Base-by-base conservation (phyloP, 768 basidiomycete genomes). In the Mycena galericulata region DNA sequence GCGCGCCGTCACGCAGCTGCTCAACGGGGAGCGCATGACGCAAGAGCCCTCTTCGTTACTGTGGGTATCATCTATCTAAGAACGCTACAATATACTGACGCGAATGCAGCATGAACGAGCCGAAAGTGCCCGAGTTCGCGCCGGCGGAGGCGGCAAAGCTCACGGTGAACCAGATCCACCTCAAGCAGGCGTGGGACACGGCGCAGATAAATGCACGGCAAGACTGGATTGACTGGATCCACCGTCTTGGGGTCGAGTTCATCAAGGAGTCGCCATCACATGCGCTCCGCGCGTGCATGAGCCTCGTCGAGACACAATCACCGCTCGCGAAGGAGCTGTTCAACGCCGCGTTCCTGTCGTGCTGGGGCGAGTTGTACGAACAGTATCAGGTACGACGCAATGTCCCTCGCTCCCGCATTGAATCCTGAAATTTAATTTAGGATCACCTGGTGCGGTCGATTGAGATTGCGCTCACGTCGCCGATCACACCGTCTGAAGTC, bases 211-310 rank as follows among this genome's bases (percentile, higher is more conserved):
- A 86, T 24, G 92, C 93, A 2, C 86, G 88, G 58, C 95, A 96
- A 54, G 97, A 99, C 70, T 99, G 98, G 98, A 81, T 87, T 24
- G 95, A 96, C 40, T 99, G 98, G 98, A 92, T 98, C 83, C 95
- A 94, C 75, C 88, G 92, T 12, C 87, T 99, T 12, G 91, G 95
- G 11, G 94, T 96, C 2, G 96, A 98, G 77, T 92, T 99, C 74
- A 97, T 99, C 92, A 94, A 96, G 76, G 96, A 99, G 71, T 98
- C 97, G 0, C 97, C 98, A 0, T 98, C 96, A 4, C 96, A 97
- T 82, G 98, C 98, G 20, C 87, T 99, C 38, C 89, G 98, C 45
- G 96, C 98, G 0, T 98, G 97, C 76, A 95, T 96, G 89, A 94
- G 89, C 73, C 83, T 99, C 49, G 96, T 98, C 2, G 95, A 98